Base-by-base conservation (phyloP, 129 eudicot genomes). In the Solidago caesia region DNA sequence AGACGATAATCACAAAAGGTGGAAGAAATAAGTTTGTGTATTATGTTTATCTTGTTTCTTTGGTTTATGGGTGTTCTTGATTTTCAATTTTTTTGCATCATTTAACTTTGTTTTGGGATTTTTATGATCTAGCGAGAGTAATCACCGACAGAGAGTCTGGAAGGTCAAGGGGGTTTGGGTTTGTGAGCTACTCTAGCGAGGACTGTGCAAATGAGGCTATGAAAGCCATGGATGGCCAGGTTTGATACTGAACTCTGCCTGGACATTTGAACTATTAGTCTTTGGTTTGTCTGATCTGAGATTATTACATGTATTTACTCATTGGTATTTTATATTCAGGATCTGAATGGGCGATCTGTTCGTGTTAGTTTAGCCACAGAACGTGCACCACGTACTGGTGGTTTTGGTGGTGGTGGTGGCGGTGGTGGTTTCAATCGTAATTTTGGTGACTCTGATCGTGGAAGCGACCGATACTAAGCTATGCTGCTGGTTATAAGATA, bases 161-260 rank as follows among this genome's bases (percentile, higher is more conserved):
- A 66, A 86, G 86, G 64, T 89, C 96, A 1, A 87, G 89, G 78
- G 96, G 96, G 41, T 89, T 87, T 63, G 96, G 96, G 51, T 89
- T 89, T 83, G 96, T 89, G 26, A 84, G 75, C 82, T 89, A 84
- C 74, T 1, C 83, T 0, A 69, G 67, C 15, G 75, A 72, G 0
- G 92, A 84, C 16, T 16, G 67, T 66, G 92, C 96, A 12, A 69
- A 44, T 67, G 66, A 82, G 8, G 96, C 96, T 14, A 21, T 84
- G 77, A 43, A 74, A 6, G 79, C 80, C 72, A 84, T 89, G 96
- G 96, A 89, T 74, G 92, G 89, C 57, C 82, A 80, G 90, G 95
- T 89, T 49, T 39, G 48, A 13, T 60, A 33, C 4, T 74, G 8
- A 44, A 71, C 63, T 15, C 5, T 71, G 9, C 44, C 11, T 64